Evolutionary conservation across 345 rosid species (phyloP).

Genomic region (Dipteronia sinensis): DNA sequence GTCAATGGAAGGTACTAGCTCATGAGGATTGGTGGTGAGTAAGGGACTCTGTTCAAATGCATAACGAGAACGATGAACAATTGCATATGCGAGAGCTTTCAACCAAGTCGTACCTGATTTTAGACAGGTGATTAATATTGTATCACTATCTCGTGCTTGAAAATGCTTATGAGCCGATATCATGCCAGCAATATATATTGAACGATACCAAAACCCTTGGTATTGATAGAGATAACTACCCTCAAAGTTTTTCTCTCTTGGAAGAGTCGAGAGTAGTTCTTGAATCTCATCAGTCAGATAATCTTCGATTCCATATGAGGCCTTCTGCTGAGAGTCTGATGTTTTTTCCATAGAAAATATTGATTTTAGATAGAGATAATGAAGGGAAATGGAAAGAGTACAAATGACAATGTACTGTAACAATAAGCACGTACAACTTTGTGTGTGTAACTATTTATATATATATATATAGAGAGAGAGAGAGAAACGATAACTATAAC

Average conservation of each 20-base stretch:
- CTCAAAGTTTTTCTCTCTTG: background rate
- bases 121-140: constrained; percentile 19
- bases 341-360: background rate
- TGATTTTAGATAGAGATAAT: background rate
- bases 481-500: too few species aligned
- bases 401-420: too few species aligned
- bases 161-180: constrained; percentile 11
- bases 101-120: constrained; percentile 37
- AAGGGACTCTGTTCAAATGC: background rate
- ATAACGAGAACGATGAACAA: constrained; percentile 18
- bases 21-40: background rate
- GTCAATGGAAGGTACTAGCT: background rate
- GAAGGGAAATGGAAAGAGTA: too few species aligned
- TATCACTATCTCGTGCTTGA: constrained; percentile 22
- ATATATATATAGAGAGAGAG: too few species aligned
- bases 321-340: background rate
- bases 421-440: too few species aligned
- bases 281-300: background rate
- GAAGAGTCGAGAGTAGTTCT: background rate
- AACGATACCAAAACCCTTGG: constrained; percentile 3
- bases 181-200: background rate
- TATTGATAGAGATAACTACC: background rate
- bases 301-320: background rate
- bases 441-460: too few species aligned
- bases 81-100: constrained; percentile 31